Percentiles rank a stretch among this genome's conserved stretches.
These are phyloP conservation scores for Iberis pinnata DNA, from an alignment of 345 rosid species.

Conservation along the genomic window DNA sequence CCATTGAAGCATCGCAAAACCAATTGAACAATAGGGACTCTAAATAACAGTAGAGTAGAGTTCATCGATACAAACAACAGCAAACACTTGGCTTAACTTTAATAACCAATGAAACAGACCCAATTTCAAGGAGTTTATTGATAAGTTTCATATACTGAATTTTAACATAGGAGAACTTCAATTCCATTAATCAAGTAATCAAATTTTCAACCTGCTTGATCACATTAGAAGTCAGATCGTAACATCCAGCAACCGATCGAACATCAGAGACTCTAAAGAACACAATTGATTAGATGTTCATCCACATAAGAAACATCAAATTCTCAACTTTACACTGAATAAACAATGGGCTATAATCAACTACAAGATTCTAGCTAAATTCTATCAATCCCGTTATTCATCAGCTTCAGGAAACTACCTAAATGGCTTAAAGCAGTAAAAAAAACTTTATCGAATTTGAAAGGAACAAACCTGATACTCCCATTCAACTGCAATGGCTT, in stretches of 20 bases:
- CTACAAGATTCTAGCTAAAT: no score
- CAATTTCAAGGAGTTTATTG: no score
- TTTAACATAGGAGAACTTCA: no score
- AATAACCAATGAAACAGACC: no score
- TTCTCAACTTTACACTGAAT: conserved; percentile 1
- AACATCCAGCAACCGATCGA: neutral
- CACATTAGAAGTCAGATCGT: neutral
- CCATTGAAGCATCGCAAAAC: no score
- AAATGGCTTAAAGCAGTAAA: neutral
- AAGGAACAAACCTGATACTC: conserved; percentile 65
- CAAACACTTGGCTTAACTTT: no score
- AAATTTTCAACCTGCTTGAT: neutral
- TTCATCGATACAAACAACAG: no score
- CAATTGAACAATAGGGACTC: no score
- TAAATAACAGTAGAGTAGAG: no score
- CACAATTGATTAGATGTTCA: neutral
- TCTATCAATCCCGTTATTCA: neutral
- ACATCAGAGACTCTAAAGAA: conserved; percentile 1
- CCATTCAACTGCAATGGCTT: conserved; percentile 93
- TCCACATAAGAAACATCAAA: neutral
- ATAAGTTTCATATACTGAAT: no score
- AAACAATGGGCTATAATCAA: neutral
- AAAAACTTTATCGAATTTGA: neutral
- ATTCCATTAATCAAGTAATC: neutral
- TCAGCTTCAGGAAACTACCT: neutral